Base-by-base conservation (phyloP, 371 early-diverging fungal genomes). In the Umbelopsis sp. region DNA sequence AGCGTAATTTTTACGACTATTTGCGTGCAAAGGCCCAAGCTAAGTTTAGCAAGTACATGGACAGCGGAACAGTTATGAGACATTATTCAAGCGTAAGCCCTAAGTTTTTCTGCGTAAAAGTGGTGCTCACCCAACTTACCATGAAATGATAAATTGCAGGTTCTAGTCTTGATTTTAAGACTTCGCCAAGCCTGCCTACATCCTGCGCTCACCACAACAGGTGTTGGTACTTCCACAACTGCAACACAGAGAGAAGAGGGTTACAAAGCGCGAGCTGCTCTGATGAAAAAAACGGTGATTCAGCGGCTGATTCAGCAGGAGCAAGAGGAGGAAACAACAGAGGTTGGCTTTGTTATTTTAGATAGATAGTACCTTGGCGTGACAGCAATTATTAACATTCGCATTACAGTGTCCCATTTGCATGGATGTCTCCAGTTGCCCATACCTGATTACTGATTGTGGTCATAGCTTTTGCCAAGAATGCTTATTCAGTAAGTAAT, bases 1-100 rank as follows among this genome's bases (percentile, higher is more conserved):
- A 93, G 67, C 77, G 85, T 1, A 73, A 77, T 12, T 89, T 88
- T 65, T 93, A 93, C 71, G 74, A 77, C 1, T 77, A 79, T 25
- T 68, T 92, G 22, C 87, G 90, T 52, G 72, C 67, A 24, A 78
- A 78, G 37, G 85, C 81, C 8, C 80, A 81, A 22, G 77, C 78
- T 3, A 70, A 78, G 0, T 89, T 89, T 68, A 86, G 84, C 53
- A 76, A 70, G 25, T 80, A 75, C 65, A 70, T 87, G 18, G 71
- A 74, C 44, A 78, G 78, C 12, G 87, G 85, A 37, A 81, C 83
- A 0, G 86, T 87, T 7, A 83, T 86, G 85, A 81, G 80, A 66
- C 83, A 88, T 51, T 90, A 88, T 44, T 83, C 88, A 0, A 83
- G 82, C 29, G 84, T 87, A 71, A 53, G 76, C 45, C 20, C 3